Evolutionary conservation across 164 flowering plant species (phyloP).

Genomic region (Amborella trichopoda): DNA sequence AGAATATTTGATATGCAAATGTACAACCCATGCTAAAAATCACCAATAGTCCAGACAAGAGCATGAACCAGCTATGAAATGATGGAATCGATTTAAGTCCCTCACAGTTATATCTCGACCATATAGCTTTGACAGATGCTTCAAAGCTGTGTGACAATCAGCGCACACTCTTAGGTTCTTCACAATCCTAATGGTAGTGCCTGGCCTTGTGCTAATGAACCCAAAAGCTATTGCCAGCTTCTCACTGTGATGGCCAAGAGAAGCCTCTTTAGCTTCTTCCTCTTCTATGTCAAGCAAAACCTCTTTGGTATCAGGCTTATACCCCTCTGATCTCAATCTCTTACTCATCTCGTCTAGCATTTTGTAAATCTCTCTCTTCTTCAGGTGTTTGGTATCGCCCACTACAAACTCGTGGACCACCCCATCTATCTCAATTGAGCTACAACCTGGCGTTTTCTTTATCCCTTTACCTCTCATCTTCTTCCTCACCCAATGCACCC

Average conservation of each 20-base stretch:
- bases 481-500: constrained; percentile 8
- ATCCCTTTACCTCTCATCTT: constrained; percentile 9
- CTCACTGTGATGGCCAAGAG: constrained; percentile 11
- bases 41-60: constrained; percentile 1
- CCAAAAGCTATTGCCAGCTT: constrained; percentile 18
- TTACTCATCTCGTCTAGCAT: constrained; percentile 3
- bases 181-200: background rate
- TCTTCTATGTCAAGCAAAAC: constrained; percentile 10
- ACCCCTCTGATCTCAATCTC: constrained; percentile 12
- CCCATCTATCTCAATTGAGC: constrained; percentile 7
- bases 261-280: constrained; percentile 11
- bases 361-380: constrained; percentile 9
- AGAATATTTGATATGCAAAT: too few species aligned
- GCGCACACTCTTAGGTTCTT: background rate
- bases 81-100: background rate
- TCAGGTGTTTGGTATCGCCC: constrained; percentile 7
- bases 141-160: background rate
- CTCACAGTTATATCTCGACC: background rate
- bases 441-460: constrained; percentile 8
- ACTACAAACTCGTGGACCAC: constrained; percentile 13
- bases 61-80: background rate
- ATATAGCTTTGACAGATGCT: background rate
- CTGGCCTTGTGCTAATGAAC: constrained; percentile 3
- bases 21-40: too few species aligned
- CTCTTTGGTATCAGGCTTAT: constrained; percentile 6